Evolutionary conservation across 2,329 filamentous ascomycete species (phyloP).

Genomic region (Phyllosticta paracitricarpa): DNA sequence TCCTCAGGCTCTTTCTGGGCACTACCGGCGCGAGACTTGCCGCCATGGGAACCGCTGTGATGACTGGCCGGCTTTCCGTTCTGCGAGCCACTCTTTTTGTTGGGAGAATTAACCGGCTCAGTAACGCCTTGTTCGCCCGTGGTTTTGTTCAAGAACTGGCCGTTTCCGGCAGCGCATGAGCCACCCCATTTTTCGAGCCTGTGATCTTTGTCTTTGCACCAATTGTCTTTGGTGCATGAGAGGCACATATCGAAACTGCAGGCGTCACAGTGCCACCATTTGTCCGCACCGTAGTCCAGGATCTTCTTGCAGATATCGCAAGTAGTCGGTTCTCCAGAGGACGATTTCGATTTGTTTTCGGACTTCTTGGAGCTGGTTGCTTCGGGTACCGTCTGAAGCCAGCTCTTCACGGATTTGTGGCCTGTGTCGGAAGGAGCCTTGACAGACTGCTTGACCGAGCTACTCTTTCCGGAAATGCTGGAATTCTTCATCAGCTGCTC

Average conservation of each 20-base stretch:
- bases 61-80: neutral
- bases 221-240: neutral
- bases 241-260: slow-evolving; percentile 5
- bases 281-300: neutral
- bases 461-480: neutral
- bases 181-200: neutral
- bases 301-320: neutral
- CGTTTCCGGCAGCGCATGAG: neutral
- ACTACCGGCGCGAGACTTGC: neutral
- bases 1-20: neutral
- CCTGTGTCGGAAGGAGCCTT: neutral
- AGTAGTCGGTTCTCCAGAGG: neutral
- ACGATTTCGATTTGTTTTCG: neutral
- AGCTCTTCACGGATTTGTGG: too few species aligned
- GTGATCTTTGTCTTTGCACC: slow-evolving; percentile 1
- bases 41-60: neutral
- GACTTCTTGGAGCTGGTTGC: neutral
- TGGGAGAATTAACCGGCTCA: neutral
- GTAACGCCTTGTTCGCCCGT: neutral
- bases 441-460: neutral
- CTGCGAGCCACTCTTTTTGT: neutral
- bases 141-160: neutral
- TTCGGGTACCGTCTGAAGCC: neutral
- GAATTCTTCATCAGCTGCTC: slow-evolving; percentile 12
- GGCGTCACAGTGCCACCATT: neutral